Evolutionary conservation across 306 rosid species (phyloP).

Genomic region (Vigna radiata): DNA sequence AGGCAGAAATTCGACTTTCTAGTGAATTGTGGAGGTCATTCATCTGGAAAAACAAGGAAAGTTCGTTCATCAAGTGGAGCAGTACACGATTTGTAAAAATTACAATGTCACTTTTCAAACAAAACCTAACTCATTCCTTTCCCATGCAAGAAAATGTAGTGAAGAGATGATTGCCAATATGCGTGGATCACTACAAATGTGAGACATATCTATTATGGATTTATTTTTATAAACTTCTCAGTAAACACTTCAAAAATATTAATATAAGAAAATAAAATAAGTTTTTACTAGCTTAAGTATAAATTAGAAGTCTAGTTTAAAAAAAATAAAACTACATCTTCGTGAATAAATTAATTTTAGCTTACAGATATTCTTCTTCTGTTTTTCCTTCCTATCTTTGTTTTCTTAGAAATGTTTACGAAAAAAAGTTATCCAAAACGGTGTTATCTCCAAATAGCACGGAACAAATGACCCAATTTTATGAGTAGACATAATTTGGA

Average conservation of each 20-base stretch:
- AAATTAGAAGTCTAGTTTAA: no score
- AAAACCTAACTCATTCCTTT: conserved; percentile 7
- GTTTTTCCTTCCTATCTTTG: no score
- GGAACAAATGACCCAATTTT: conserved; percentile 1
- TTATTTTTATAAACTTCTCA: no score
- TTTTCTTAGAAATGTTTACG: no score
- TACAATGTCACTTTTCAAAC: background rate
- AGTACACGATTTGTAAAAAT: background rate
- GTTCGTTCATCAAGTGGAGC: conserved; percentile 31
- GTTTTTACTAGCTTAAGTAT: no score
- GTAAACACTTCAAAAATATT: no score
- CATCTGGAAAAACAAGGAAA: conserved; percentile 60
- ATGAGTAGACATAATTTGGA: conserved; percentile 16
- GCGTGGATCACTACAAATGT: conserved; percentile 17
- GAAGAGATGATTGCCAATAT: conserved; percentile 16
- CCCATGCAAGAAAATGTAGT: conserved; percentile 19
- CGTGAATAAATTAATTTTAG: no score
- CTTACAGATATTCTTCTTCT: no score
- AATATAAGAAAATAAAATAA: no score
- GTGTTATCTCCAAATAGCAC: background rate
- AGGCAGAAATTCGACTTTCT: conserved; percentile 73
- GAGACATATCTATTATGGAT: background rate
- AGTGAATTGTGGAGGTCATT: conserved; percentile 71
- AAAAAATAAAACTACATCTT: no score
- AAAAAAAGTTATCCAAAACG: no score